These are phyloP conservation scores for Colletotrichum paranaense DNA, from an alignment of 2,329 filamentous ascomycete species.

Conservation along the genomic window DNA sequence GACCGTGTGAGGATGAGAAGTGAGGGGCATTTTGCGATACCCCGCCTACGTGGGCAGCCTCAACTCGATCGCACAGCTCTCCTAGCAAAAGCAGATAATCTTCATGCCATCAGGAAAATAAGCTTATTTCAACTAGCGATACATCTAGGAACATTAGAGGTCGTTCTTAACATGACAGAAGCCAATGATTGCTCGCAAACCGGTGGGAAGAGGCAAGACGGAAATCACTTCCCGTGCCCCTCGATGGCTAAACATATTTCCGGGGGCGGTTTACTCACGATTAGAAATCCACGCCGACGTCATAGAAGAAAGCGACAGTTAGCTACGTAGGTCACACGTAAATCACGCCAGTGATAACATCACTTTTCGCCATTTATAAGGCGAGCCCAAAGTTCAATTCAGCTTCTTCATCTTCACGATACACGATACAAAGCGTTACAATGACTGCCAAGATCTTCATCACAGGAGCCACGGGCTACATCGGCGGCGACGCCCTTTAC, in stretches of 20 bases:
- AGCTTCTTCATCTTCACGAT: not conserved
- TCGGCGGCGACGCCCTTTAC: constrained; percentile 38
- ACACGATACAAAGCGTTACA: not conserved
- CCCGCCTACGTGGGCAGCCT: not conserved
- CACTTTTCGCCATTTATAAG: not conserved
- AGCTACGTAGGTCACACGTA: not conserved
- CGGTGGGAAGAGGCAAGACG: not conserved
- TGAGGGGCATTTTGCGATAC: not conserved
- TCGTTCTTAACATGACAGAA: not conserved
- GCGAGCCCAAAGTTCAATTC: not conserved
- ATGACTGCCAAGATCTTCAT: constrained; percentile 27
- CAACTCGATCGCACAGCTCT: not conserved
- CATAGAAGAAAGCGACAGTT: not conserved
- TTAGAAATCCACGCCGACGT: not conserved
- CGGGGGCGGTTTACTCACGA: not conserved
- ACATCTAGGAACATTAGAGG: not conserved
- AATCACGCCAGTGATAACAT: not conserved
- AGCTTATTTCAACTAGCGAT: not conserved
- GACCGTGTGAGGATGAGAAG: not conserved
- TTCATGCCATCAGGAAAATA: not conserved
- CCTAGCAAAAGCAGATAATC: not conserved
- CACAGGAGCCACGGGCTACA: constrained; percentile 39
- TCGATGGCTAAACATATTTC: not conserved
- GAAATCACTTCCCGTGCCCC: not conserved
- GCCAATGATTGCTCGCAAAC: not conserved